Evolutionary conservation across 1,284 basidiomycete genomes (phyloP).

Genomic region (Rhodotorula mucilaginosa): DNA sequence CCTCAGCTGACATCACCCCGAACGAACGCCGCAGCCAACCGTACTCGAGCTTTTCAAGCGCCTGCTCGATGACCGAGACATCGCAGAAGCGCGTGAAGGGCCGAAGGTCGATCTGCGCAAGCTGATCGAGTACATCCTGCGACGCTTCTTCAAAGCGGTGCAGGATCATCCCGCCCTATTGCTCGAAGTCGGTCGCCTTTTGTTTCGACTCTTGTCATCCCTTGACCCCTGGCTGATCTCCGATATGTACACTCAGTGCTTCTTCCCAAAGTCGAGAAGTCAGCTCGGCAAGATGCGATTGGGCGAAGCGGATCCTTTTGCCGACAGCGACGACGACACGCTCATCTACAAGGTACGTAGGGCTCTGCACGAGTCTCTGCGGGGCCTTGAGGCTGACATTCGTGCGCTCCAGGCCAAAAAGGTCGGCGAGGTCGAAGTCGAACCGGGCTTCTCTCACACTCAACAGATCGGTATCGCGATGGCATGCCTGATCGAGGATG

Average conservation of each 20-base stretch:
- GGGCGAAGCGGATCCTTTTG: constrained; percentile 42
- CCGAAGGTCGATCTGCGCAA: constrained; percentile 76
- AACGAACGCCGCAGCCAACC: constrained; percentile 63
- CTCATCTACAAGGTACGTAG: constrained; percentile 38
- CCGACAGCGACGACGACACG: constrained; percentile 54
- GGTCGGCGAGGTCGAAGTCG: constrained; percentile 69
- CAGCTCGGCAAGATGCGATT: constrained; percentile 36
- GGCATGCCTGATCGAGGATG: constrained; percentile 66
- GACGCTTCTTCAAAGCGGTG: constrained; percentile 86
- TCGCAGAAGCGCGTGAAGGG: constrained; percentile 69
- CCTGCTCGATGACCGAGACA: constrained; percentile 69
- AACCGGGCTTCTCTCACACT: constrained; percentile 83
- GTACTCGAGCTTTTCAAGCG: constrained; percentile 77
- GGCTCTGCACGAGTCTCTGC: background rate
- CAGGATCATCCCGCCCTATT: constrained; percentile 76
- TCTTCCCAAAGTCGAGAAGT: constrained; percentile 70
- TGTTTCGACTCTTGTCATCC: background rate
- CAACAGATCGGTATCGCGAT: constrained; percentile 84
- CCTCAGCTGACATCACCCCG: background rate
- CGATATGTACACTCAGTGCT: constrained; percentile 57
- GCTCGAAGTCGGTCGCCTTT: constrained; percentile 62
- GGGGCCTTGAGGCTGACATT: background rate
- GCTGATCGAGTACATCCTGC: constrained; percentile 77
- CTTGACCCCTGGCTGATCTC: background rate
- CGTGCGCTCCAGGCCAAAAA: constrained; percentile 33